Evolutionary conservation across 2,329 filamentous ascomycete genomes (phyloP), one percentile per base, ranked within the genome.

Genomic region (Cadophora malorum): DNA sequence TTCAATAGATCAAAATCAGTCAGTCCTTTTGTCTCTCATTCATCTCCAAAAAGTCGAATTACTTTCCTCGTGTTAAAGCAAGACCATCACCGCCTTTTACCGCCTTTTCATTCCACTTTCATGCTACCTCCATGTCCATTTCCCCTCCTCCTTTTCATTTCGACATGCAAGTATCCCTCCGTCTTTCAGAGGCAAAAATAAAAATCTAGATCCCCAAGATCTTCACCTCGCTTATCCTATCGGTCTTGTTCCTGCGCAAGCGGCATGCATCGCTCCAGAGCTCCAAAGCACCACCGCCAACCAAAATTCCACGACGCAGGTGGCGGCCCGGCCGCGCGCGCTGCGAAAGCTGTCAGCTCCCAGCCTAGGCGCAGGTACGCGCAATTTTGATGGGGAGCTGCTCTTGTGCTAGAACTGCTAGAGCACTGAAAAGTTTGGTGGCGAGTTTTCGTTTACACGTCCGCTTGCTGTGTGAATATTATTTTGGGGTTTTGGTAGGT

Each of bases 231-330:
- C 31, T 38, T 58, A 38, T 19, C 12, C 19, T 38, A 9, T 41
- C 33, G 25, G 52, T 31, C 33, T 28, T 28, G 55, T 65, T 65
- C 64, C 55, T 65, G 64, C 64, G 55, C 64, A 65, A 65, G 64
- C 55, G 55, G 3, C 28, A 64, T 38, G 19, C 4, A 35, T n/a
- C 35, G 45, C n/a, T n/a, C n/a, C n/a, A n/a, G n/a, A n/a, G n/a
- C n/a, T 19, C 9, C 45, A 21, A 21, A 2, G 5, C 45, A 49
- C 45, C 45, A 49, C 19, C 9, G 52, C 31, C 63, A 49, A 59
- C 52, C 33, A 64, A 60, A 65, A 59, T 23, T 55, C 38, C 59
- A 45, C 52, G 41, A 55, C 19, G 38, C 23, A 52, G 19, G 31
- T 33, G 55, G 19, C n/a, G 45, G 45, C 45, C 45, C 45, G 45